Evolutionary conservation across 176 grass and related monocot genomes (phyloP).

Genomic region (Dendrocalamus sinicus): DNA sequence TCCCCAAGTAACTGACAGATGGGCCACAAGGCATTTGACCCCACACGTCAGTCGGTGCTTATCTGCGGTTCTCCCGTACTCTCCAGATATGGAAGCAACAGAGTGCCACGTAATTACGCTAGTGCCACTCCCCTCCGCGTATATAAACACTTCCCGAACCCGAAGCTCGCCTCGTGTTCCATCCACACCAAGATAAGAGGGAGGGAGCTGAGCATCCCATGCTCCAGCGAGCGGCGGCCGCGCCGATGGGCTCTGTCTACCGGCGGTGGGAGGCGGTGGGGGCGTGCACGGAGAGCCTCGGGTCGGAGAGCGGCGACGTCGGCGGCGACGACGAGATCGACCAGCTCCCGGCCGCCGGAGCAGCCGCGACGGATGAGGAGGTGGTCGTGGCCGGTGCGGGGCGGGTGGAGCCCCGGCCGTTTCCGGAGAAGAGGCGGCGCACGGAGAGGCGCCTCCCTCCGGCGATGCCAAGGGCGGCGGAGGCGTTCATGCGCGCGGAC

Average conservation of each 20-base stretch:
- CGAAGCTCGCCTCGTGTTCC: not conserved
- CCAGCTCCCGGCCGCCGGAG: not conserved
- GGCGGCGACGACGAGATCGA: conserved; percentile 54
- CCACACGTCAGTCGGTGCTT: conserved; percentile 19
- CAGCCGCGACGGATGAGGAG: not conserved
- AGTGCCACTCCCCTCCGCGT: not conserved
- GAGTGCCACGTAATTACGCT: not conserved
- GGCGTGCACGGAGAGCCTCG: conserved; percentile 79
- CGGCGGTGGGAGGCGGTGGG: conserved; percentile 1
- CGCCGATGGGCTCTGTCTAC: conserved; percentile 2
- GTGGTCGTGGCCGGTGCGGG: not conserved
- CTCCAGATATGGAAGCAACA: not conserved
- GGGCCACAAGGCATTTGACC: rapidly evolving
- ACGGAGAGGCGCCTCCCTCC: conserved; percentile 41
- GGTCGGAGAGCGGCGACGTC: conserved; percentile 73
- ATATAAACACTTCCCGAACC: conserved; percentile 21
- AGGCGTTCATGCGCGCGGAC: conserved; percentile 64
- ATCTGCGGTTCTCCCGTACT: no score
- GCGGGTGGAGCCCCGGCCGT: not conserved
- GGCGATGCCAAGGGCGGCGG: conserved; percentile 49
- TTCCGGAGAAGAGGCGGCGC: conserved; percentile 5
- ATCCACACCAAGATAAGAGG: not conserved
- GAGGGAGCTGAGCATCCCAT: not conserved
- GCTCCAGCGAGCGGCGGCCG: conserved; percentile 12
- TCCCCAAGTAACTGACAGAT: not conserved